Evolutionary conservation across 208 protist species (phyloP).

Genomic region (Trypanosoma theileri): DNA sequence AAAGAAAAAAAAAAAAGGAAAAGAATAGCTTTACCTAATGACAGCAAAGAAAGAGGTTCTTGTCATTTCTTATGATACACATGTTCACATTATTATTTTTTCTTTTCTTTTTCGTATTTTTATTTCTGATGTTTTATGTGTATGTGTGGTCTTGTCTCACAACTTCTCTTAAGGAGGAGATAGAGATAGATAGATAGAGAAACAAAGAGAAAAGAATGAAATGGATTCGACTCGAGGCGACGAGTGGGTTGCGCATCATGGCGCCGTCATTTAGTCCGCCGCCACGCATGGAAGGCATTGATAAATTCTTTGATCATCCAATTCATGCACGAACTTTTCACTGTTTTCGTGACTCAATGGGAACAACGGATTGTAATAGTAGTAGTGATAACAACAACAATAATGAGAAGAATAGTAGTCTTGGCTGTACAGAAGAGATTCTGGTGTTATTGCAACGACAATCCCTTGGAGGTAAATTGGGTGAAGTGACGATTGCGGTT

Average conservation of each 20-base stretch:
- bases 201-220: slow-evolving; percentile 34
- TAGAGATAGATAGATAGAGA: not conserved
- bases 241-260: slow-evolving; percentile 42
- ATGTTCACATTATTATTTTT: too few relatives aligned
- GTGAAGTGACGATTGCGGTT: slow-evolving; percentile 52
- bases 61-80: too few relatives aligned
- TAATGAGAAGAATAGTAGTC: not conserved
- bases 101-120: not conserved
- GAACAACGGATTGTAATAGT: not conserved
- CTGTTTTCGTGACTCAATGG: slow-evolving; percentile 23
- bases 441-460: slow-evolving; percentile 49
- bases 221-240: slow-evolving; percentile 63
- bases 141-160: not conserved
- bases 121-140: not conserved
- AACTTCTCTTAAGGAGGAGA: too few relatives aligned
- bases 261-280: slow-evolving; percentile 58
- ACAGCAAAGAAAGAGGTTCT: too few relatives aligned
- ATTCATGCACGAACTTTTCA: slow-evolving; percentile 37
- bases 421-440: slow-evolving; percentile 19
- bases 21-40: too few relatives aligned
- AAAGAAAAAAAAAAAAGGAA: too few relatives aligned
- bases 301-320: slow-evolving; percentile 41
- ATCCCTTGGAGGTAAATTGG: slow-evolving; percentile 55
- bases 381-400: slow-evolving; percentile 3
- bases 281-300: slow-evolving; percentile 47